These are phyloP conservation scores for Metschnikowia drakensbergensis DNA, from an alignment of 805 yeast genomes.

Conservation along the genomic window DNA sequence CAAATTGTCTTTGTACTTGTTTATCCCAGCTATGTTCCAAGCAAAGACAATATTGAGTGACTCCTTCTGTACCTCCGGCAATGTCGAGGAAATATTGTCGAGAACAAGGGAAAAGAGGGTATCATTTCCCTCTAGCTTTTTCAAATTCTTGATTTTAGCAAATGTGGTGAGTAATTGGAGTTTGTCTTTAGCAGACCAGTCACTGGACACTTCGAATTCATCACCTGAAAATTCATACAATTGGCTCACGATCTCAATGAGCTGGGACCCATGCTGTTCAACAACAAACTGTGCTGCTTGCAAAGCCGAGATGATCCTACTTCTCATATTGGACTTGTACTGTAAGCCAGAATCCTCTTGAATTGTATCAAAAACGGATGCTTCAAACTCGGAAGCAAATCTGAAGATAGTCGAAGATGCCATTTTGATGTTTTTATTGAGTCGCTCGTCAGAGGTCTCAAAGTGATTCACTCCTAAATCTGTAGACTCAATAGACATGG, in stretches of 20 bases:
- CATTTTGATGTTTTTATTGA: slow-evolving; percentile 38
- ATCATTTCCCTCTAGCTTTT: slow-evolving; percentile 47
- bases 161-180: slow-evolving; percentile 58
- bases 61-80: slow-evolving; percentile 58
- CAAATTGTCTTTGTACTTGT: slow-evolving; percentile 70
- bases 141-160: slow-evolving; percentile 60
- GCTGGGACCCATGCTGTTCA: slow-evolving; percentile 53
- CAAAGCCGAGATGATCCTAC: slow-evolving; percentile 56
- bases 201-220: slow-evolving; percentile 13
- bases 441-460: slow-evolving; percentile 44
- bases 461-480: slow-evolving; percentile 25
- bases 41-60: slow-evolving; percentile 70
- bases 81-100: slow-evolving; percentile 57
- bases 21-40: slow-evolving; percentile 54
- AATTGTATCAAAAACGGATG: neutral
- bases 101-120: slow-evolving; percentile 53
- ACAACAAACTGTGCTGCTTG: slow-evolving; percentile 60
- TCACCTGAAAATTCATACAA: slow-evolving; percentile 35
- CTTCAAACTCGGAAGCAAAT: slow-evolving; percentile 28
- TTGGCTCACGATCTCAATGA: slow-evolving; percentile 47
- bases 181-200: slow-evolving; percentile 52
- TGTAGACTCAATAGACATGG: neutral
- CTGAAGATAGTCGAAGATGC: slow-evolving; percentile 17
- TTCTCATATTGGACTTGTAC: slow-evolving; percentile 47
- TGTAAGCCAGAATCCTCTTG: slow-evolving; percentile 4